phyloP scores from a whole-genome alignment of 2,329 filamentous ascomycete species.

The Fusarium annulatum region DNA sequence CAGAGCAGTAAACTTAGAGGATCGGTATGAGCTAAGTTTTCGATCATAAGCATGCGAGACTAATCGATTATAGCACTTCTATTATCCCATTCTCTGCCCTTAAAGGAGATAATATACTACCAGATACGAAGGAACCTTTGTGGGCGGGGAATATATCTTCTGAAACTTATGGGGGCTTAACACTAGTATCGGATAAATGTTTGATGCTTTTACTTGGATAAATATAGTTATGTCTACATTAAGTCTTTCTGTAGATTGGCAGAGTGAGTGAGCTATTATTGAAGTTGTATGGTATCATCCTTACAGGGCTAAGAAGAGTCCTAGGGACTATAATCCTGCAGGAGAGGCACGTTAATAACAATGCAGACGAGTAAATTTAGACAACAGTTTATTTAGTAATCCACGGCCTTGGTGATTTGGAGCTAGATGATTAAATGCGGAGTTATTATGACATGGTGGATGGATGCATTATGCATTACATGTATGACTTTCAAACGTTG shows the following conservation, averaged over 20 bases:
- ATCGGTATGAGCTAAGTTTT: neutral
- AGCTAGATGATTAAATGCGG: too few species aligned
- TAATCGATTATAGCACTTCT: neutral
- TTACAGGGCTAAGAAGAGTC: too few species aligned
- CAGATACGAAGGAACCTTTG: neutral
- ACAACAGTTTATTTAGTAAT: too few species aligned
- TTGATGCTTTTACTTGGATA: neutral
- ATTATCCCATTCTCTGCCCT: neutral
- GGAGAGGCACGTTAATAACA: too few species aligned
- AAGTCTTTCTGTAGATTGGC: neutral
- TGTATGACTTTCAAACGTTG: too few species aligned
- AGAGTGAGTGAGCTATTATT: neutral
- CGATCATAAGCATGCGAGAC: neutral
- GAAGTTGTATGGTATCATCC: neutral
- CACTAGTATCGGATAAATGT: neutral
- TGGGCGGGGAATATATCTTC: neutral
- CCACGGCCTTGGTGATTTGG: too few species aligned
- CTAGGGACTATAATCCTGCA: too few species aligned
- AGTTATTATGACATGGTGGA: too few species aligned
- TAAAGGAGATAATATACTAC: neutral
- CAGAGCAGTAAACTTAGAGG: neutral
- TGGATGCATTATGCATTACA: too few species aligned
- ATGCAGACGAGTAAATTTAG: too few species aligned
- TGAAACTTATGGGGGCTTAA: neutral
- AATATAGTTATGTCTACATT: neutral